Percentiles rank a stretch among this genome's conserved stretches.
Conservation (phyloP, 495 filamentous ascomycete genomes). For the Bathelium albidoporum region DNA sequence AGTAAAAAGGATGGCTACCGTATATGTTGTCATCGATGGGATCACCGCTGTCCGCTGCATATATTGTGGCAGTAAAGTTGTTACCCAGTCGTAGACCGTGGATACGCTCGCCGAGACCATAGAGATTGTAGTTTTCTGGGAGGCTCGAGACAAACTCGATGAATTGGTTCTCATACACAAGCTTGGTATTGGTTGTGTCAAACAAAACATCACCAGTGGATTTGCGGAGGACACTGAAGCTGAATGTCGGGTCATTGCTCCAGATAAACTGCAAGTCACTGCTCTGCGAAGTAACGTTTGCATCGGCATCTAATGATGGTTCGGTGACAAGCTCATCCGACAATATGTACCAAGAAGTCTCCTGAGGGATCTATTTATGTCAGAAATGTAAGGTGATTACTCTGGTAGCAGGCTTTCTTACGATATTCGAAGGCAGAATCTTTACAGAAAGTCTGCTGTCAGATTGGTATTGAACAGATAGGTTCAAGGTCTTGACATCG, state of each 20-base stretch:
- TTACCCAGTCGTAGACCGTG: slow-evolving; percentile 48
- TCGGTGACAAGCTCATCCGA: slow-evolving; percentile 53
- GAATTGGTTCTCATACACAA: slow-evolving; percentile 57
- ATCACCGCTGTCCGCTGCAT: slow-evolving; percentile 57
- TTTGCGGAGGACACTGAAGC: slow-evolving; percentile 46
- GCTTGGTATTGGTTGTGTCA: slow-evolving; percentile 42
- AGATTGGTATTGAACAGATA: slow-evolving; percentile 50
- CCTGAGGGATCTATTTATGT: not conserved
- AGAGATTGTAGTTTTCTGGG: slow-evolving; percentile 53
- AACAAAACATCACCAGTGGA: slow-evolving; percentile 50
- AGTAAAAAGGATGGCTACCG: slow-evolving; percentile 51
- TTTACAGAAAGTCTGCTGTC: slow-evolving; percentile 43
- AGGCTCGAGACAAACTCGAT: slow-evolving; percentile 49
- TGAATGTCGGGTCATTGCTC: slow-evolving; percentile 52
- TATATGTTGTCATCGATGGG: slow-evolving; percentile 53
- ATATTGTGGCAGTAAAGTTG: slow-evolving; percentile 56
- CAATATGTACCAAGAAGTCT: slow-evolving; percentile 40
- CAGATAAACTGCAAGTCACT: slow-evolving; percentile 47
- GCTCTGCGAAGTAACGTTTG: slow-evolving; percentile 24
- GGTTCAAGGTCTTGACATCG: slow-evolving; percentile 46
- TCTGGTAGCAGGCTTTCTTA: too few species aligned
- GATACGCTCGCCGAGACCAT: slow-evolving; percentile 52
- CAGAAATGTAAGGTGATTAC: too few species aligned
- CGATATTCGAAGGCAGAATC: slow-evolving; percentile 50
- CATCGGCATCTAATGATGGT: slow-evolving; percentile 38